Conservation (phyloP, 1,284 basidiomycete genomes). For the Apiotrichum laibachii region DNA sequence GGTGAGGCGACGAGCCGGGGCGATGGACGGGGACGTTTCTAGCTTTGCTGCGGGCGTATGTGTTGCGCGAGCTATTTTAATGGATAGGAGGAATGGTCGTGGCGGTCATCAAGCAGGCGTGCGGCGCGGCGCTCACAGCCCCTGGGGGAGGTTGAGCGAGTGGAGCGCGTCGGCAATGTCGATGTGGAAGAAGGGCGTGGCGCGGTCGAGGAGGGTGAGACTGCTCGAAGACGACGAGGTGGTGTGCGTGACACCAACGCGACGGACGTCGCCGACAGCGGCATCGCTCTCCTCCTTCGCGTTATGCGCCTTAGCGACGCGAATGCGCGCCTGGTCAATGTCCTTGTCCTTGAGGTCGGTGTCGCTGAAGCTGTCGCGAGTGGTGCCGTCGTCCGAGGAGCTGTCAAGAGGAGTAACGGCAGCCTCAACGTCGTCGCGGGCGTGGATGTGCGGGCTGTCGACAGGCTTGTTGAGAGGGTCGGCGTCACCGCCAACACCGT, state of each 20-base stretch:
- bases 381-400: background rate
- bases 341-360: background rate
- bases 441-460: slow-evolving; percentile 2
- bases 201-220: slow-evolving; percentile 37
- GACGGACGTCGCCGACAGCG: background rate
- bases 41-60: too few species aligned
- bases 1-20: too few species aligned
- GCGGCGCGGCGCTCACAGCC: background rate
- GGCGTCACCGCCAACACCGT: slow-evolving; percentile 25
- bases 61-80: too few species aligned
- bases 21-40: too few species aligned
- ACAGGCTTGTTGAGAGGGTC: slow-evolving; percentile 18
- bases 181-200: slow-evolving; percentile 53
- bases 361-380: slow-evolving; percentile 5
- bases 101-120: too few species aligned
- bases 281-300: background rate
- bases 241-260: background rate
- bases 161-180: slow-evolving; percentile 50
- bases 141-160: slow-evolving; percentile 7
- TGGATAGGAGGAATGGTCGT: too few species aligned
- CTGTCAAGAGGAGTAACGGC: background rate
- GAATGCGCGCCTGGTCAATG: too few species aligned
- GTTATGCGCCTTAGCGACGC: background rate
- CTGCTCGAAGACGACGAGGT: slow-evolving; percentile 13
- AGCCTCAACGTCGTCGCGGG: slow-evolving; percentile 9